These are phyloP conservation scores for Sanghuangporus weigelae DNA, from an alignment of 1,284 basidiomycete species.

Conservation along the genomic window DNA sequence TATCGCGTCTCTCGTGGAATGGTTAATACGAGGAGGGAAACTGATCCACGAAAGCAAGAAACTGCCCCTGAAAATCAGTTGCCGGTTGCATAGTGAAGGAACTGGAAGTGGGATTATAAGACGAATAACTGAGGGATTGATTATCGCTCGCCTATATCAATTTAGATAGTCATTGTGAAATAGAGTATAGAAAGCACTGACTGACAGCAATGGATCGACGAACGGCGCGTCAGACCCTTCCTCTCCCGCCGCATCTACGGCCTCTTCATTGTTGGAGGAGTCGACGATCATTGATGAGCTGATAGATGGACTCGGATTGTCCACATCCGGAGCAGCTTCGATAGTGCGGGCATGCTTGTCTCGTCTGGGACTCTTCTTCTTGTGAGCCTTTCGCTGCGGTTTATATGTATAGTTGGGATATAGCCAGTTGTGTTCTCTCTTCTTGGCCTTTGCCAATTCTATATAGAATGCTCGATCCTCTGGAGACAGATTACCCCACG, in stretches of 20 bases:
- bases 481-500: background rate
- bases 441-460: background rate
- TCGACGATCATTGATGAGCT: background rate
- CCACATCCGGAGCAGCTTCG: background rate
- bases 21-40: too few relatives aligned
- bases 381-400: background rate
- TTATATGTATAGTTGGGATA: background rate
- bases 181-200: background rate
- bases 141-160: background rate
- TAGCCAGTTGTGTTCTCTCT: background rate
- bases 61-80: too few relatives aligned
- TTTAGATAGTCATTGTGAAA: background rate
- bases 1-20: too few relatives aligned
- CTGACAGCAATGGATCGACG: background rate
- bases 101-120: too few relatives aligned
- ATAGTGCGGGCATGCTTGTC: background rate
- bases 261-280: background rate
- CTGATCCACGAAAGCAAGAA: too few relatives aligned
- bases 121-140: too few relatives aligned
- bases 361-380: background rate
- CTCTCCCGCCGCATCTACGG: background rate
- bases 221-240: background rate
- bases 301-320: background rate
- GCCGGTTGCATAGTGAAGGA: too few relatives aligned
- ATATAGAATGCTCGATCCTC: background rate